A percentile compares a stretch with the other conserved stretches of the same genome.
phyloP scores from a whole-genome alignment of 2,329 filamentous ascomycete genomes.

The Fusarium redolens region DNA sequence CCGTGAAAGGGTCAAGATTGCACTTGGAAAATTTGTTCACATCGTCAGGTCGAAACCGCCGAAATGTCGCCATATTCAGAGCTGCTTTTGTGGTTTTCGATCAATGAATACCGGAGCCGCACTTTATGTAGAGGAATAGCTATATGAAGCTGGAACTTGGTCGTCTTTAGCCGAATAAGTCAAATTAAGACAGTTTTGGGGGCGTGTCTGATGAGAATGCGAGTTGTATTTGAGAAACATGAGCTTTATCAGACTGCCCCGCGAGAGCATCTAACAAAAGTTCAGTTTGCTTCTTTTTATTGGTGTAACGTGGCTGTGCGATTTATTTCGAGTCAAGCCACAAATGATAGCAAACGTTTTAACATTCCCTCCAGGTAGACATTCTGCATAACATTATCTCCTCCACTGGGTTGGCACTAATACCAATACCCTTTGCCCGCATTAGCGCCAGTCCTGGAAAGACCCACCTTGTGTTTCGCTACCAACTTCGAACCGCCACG shows the following conservation, averaged over 20 bases:
- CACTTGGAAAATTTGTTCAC: slow-evolving; percentile 91
- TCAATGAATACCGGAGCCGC: neutral
- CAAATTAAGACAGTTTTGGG: neutral
- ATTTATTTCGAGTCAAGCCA: slow-evolving; percentile 15
- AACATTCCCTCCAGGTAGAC: neutral
- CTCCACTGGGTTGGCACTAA: slow-evolving; percentile 1
- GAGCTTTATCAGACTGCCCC: slow-evolving; percentile 10
- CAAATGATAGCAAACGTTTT: slow-evolving; percentile 7
- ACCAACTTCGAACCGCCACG: slow-evolving; percentile 35
- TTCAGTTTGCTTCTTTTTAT: neutral
- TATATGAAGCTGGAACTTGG: neutral
- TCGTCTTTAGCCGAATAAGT: neutral
- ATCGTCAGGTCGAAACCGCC: slow-evolving; percentile 85
- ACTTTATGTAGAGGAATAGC: neutral
- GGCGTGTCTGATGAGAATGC: neutral
- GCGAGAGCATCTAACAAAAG: neutral
- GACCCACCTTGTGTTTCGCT: slow-evolving; percentile 37
- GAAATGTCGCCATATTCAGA: slow-evolving; percentile 67
- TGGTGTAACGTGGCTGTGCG: slow-evolving; percentile 30
- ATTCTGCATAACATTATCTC: slow-evolving; percentile 5
- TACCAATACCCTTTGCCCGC: slow-evolving; percentile 14
- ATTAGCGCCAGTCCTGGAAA: slow-evolving; percentile 19
- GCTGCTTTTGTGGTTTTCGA: neutral
- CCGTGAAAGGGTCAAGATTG: slow-evolving; percentile 96
- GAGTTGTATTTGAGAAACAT: neutral